phyloP scores from a whole-genome alignment of 306 rosid genomes.

The Pyrus communis region DNA sequence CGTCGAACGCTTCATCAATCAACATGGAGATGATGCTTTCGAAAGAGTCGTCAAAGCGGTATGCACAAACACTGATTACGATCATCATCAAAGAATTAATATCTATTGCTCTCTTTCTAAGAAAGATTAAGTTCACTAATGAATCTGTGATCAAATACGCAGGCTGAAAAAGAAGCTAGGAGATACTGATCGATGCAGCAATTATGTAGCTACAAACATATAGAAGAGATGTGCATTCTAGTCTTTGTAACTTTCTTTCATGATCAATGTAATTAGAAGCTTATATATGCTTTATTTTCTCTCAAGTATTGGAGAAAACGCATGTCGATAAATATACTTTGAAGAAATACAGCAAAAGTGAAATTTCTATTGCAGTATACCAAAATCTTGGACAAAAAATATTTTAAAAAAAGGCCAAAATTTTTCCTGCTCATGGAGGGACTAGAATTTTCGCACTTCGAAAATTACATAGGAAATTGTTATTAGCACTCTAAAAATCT shows the following conservation, averaged over 20 bases:
- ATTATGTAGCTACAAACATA: not conserved
- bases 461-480: no score
- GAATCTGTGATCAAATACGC: slow-evolving; percentile 10
- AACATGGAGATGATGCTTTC: slow-evolving; percentile 62
- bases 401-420: not conserved
- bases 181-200: slow-evolving; percentile 32
- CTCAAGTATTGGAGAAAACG: not conserved
- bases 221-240: not conserved
- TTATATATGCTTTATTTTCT: not conserved
- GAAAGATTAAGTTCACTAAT: not conserved
- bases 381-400: not conserved
- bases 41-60: slow-evolving; percentile 68
- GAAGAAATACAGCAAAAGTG: no score
- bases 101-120: not conserved
- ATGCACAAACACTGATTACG: not conserved
- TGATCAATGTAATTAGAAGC: not conserved
- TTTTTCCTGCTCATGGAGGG: not conserved
- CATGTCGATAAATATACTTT: not conserved
- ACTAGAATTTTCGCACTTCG: not conserved
- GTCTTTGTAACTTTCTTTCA: not conserved
- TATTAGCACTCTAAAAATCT: no score
- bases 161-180: slow-evolving; percentile 88
- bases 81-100: not conserved
- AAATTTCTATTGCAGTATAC: not conserved
- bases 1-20: slow-evolving; percentile 61